phyloP scores from a whole-genome alignment of 371 early-diverging fungal species.

The Mucor racemosus region DNA sequence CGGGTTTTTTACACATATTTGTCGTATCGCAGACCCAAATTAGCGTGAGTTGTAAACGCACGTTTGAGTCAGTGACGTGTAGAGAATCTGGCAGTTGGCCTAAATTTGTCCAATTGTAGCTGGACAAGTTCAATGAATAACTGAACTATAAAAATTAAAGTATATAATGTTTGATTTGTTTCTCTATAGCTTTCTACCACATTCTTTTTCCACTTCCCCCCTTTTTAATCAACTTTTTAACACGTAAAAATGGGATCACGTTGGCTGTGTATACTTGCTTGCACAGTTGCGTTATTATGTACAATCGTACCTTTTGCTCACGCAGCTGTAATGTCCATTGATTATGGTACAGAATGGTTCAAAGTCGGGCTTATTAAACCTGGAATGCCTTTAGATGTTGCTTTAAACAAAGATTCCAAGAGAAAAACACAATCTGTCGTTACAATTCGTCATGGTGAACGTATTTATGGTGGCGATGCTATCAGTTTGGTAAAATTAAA shows the following conservation, averaged over 20 bases:
- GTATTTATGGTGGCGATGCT: conserved; percentile 90
- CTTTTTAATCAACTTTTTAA: background rate
- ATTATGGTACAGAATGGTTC: conserved; percentile 96
- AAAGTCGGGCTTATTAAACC: conserved; percentile 93
- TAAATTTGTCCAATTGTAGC: conserved; percentile 26
- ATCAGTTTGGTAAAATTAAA: conserved; percentile 67
- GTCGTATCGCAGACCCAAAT: background rate
- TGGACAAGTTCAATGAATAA: conserved; percentile 27
- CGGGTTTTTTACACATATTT: too few relatives aligned
- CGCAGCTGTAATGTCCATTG: conserved; percentile 91
- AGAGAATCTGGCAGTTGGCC: background rate
- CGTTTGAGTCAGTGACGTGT: conserved; percentile 6
- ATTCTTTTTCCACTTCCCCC: background rate
- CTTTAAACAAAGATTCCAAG: conserved; percentile 94
- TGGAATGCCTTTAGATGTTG: conserved; percentile 90
- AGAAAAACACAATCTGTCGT: conserved; percentile 90
- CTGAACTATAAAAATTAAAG: background rate
- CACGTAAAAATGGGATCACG: conserved; percentile 22
- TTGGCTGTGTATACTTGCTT: conserved; percentile 30
- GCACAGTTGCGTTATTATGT: conserved; percentile 27
- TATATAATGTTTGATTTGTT: background rate
- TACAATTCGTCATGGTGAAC: conserved; percentile 78
- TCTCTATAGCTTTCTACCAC: background rate
- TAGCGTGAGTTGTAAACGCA: background rate
- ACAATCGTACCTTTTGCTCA: conserved; percentile 22